Evolutionary conservation across 176 grass and related monocot genomes (phyloP), one percentile per base, ranked within the genome.

Genomic region (Luzula sylvatica): DNA sequence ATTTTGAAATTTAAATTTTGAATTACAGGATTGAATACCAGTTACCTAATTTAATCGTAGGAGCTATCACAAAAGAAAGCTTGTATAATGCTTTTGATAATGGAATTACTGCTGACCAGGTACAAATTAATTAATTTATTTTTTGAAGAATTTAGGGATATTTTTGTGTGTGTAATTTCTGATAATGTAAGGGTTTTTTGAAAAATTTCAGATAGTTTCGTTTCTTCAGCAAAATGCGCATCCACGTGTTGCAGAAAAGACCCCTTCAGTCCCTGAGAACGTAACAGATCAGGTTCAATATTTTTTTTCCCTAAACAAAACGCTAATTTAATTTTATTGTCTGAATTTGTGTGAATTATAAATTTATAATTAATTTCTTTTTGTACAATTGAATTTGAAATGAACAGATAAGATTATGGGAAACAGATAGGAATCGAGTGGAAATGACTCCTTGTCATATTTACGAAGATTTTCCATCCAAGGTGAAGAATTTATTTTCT

Each of bases 381-480:
- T 38, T 14, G 6, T 19, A 56, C 13, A 3, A 5, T 32, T 38
- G 39, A 65, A 51, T 44, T 63, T 38, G 23, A 21, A 15, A 1
- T 5, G 0, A 78, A 69, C 74, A 96, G 90, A 96, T 96, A 43
- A 88, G 80, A 53, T 40, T 96, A 38, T 96, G 90, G 90, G 90
- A 96, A 70, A 72, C 60, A 0, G 90, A 96, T 57, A 73, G 74
- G 69, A 95, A 88, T 67, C 75, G 84, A 64, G 77, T 96, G 9
- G 90, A 86, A 29, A 79, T 88, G 57, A 50, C 39, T 19, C 74
- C 54, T 1, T 85, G 83, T 1, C 71, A 79, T 64, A 44, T 86
- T 3, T 96, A 96, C 7, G 90, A 96, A 75, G 90, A 96, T 67
- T 96, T 96, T 15, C 90, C 90, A 42, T 85, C 71, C 46, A 96